phyloP scores from a whole-genome alignment of 108 stramenopile species.

The Cyclotella sp. region DNA sequence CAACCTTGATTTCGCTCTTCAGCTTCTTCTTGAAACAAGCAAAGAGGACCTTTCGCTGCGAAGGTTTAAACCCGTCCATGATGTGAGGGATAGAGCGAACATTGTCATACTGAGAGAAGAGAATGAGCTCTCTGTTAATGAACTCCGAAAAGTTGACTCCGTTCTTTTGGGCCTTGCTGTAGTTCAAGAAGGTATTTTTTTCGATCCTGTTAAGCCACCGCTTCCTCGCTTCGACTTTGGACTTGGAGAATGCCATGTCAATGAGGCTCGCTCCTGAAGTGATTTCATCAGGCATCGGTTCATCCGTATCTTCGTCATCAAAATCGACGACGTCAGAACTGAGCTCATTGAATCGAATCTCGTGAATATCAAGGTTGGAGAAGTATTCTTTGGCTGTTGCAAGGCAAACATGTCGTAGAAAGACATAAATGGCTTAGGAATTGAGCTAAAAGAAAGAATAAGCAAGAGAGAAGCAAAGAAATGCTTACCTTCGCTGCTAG shows the following conservation, averaged over 20 bases:
- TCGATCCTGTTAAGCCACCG: conserved; percentile 84
- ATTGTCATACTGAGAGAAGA: conserved; percentile 96
- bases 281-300: conserved; percentile 23
- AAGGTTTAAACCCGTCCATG: conserved; percentile 98
- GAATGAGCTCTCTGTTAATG: conserved; percentile 97
- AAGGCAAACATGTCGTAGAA: not conserved
- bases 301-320: conserved; percentile 49
- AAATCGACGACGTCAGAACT: conserved; percentile 55
- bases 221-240: conserved; percentile 94
- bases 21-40: conserved; percentile 99
- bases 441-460: not conserved
- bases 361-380: conserved; percentile 77
- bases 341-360: conserved; percentile 69
- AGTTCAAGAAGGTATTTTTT: conserved; percentile 93
- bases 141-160: conserved; percentile 94
- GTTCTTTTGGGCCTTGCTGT: conserved; percentile 59
- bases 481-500: conserved; percentile 88
- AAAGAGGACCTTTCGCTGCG: conserved; percentile 98
- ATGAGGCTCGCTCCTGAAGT: conserved; percentile 85
- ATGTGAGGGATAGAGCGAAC: conserved; percentile 93
- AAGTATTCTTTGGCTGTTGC: conserved; percentile 75
- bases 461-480: not conserved
- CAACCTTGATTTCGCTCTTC: conserved; percentile 98
- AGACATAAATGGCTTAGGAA: not conserved
- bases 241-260: conserved; percentile 99